Percentiles rank a stretch among this genome's conserved stretches.
Evolutionary conservation across 129 eudicot species (phyloP).

Genomic region (Scalesia atractyloides): DNA sequence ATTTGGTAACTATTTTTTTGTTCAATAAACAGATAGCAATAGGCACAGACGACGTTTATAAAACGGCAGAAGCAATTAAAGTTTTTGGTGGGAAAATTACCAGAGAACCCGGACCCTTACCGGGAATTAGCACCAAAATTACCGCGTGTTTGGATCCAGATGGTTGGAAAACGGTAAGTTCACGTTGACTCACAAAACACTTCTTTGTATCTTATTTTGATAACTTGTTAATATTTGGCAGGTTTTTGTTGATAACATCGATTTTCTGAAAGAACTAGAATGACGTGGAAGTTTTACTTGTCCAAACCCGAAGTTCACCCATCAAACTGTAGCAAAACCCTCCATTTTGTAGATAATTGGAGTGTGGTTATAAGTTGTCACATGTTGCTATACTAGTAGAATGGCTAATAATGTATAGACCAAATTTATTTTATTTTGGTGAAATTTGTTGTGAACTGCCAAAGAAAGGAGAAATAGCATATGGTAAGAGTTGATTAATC

Average conservation of each 20-base stretch:
- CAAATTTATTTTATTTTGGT: slow-evolving; percentile 8
- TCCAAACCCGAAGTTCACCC: neutral
- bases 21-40: slow-evolving; percentile 69
- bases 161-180: slow-evolving; percentile 93
- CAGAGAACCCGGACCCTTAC: slow-evolving; percentile 93
- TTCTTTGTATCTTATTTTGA: neutral
- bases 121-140: slow-evolving; percentile 89
- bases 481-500: slow-evolving; percentile 16
- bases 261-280: slow-evolving; percentile 79
- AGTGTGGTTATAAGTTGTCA: slow-evolving; percentile 27
- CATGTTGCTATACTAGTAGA: slow-evolving; percentile 3
- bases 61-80: slow-evolving; percentile 85
- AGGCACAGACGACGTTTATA: slow-evolving; percentile 95
- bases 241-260: slow-evolving; percentile 76
- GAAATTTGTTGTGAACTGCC: slow-evolving; percentile 19
- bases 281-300: slow-evolving; percentile 23
- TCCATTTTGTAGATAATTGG: slow-evolving; percentile 34
- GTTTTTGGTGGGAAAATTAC: slow-evolving; percentile 84
- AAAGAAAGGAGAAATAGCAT: slow-evolving; percentile 14
- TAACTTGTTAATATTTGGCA: slow-evolving; percentile 26
- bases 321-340: slow-evolving; percentile 13
- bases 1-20: slow-evolving; percentile 13
- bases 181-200: neutral
- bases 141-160: slow-evolving; percentile 97
- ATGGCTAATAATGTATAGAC: slow-evolving; percentile 33